Conservation (phyloP, 228 moss, liverwort and hornwort genomes). For the Sphagnum magellanicum region DNA sequence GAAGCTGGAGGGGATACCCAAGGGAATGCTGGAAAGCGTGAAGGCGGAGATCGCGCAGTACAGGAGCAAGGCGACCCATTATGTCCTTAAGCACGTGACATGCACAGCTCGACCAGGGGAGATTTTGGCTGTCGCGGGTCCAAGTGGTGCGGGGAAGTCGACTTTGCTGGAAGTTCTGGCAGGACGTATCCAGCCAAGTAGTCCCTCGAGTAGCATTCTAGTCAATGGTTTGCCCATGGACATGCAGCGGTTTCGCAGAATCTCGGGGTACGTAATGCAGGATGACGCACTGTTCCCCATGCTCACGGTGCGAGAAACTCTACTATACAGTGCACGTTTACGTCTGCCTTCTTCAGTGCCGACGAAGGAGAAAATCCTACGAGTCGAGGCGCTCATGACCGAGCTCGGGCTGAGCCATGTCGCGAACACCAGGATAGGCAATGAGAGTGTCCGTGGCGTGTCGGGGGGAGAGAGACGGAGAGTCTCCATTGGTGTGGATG, state of each 20-base stretch:
- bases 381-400: conserved; percentile 12
- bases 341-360: conserved; percentile 16
- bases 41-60: conserved; percentile 11
- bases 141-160: conserved; percentile 24
- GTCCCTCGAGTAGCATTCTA: conserved; percentile 21
- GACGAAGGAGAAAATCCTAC: conserved; percentile 7
- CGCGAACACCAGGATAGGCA: conserved; percentile 23
- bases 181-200: conserved; percentile 15
- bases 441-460: conserved; percentile 23
- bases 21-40: conserved; percentile 14
- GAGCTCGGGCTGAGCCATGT: conserved; percentile 21
- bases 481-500: conserved; percentile 31
- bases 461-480: conserved; percentile 26
- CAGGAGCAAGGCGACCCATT: background rate
- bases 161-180: conserved; percentile 24
- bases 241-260: conserved; percentile 12
- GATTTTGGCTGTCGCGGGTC: conserved; percentile 22
- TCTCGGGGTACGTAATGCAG: conserved; percentile 32
- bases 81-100: conserved; percentile 19
- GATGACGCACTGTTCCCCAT: conserved; percentile 27
- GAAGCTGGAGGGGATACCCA: conserved; percentile 17
- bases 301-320: conserved; percentile 21
- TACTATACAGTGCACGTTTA: conserved; percentile 25
- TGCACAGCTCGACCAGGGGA: conserved; percentile 25
- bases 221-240: conserved; percentile 22